These are phyloP conservation scores for Aphanoascus verrucosus DNA, from an alignment of 2,329 filamentous ascomycete species.

Conservation along the genomic window DNA sequence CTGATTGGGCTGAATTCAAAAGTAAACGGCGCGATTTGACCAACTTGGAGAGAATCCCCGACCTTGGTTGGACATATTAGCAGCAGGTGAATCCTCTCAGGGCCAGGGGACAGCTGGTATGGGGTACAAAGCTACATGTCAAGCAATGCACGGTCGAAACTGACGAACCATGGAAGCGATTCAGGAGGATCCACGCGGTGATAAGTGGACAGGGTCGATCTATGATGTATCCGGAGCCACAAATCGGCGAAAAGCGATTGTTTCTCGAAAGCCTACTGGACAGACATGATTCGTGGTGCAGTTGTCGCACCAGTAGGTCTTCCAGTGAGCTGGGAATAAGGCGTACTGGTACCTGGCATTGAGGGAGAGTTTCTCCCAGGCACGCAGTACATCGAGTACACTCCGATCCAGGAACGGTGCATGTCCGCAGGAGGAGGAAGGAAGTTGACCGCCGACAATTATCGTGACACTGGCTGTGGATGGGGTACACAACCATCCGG, in stretches of 20 bases:
- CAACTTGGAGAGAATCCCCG: neutral
- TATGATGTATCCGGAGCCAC: constrained; percentile 3
- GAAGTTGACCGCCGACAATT: neutral
- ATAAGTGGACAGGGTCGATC: neutral
- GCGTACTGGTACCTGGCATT: constrained; percentile 5
- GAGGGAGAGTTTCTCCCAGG: constrained; percentile 1
- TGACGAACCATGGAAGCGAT: neutral
- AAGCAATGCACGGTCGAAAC: neutral
- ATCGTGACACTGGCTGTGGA: neutral
- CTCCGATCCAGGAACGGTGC: neutral
- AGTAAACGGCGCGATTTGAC: neutral
- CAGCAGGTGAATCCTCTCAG: neutral
- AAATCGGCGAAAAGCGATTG: neutral
- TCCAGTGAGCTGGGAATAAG: neutral
- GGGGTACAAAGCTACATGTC: neutral
- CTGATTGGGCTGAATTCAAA: neutral
- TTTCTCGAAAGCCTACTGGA: neutral
- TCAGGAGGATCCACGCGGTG: neutral
- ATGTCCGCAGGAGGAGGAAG: neutral
- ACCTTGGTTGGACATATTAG: neutral
- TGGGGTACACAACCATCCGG: neutral
- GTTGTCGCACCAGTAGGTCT: too few relatives aligned
- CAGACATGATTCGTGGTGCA: neutral
- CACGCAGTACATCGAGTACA: neutral
- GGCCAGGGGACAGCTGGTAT: neutral